Base-by-base conservation (phyloP, 2,329 filamentous ascomycete genomes). In the Colletotrichum melonis region DNA sequence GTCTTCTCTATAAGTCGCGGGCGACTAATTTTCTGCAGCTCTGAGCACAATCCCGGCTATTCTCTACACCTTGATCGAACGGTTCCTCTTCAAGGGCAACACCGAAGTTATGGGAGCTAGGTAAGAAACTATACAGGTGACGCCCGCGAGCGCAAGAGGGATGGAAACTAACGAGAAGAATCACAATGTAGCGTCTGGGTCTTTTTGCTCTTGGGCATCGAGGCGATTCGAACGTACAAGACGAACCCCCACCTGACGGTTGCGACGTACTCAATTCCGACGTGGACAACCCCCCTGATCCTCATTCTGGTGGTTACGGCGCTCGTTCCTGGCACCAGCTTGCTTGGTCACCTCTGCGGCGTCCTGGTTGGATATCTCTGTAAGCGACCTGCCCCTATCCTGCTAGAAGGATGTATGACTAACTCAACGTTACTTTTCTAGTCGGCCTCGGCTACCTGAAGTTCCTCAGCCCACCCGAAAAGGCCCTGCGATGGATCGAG, bases 391-490 rank as follows among this genome's bases (percentile, higher is more conserved):
- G 11, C 7, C 16, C 9, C 5, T 32, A 5, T 30, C 16, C 14
- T 24, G 35, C 32, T 11, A 49, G 24, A n/a, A 56, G 57, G 9
- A 19, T 19, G 7, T 22, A 56, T 22, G 22, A 4, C 78, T 81
- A 63, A 54, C 78, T 42, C 81, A 64, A 81, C 65, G 58, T 14
- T 67, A 19, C 16, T 62, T 8, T 56, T 49, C 11, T 76, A 95
- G 94, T 92, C 85, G 96, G 94, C 3, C 86, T 97, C 72, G 95
- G 95, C 60, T 97, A 95, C 80, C 90, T 98, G 78, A 95, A 95
- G 81, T 93, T 97, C 79, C 88, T 98, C 54, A 94, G 95, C 19
- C 97, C 97, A 26, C 95, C 95, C 2, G 97, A 98, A 83, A 94
- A 93, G 89, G 89, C 93, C 32, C 86, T 98, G 69, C 90, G 95